phyloP scores from a whole-genome alignment of 371 early-diverging fungal genomes.

The Blastocladiella emersonii region DNA sequence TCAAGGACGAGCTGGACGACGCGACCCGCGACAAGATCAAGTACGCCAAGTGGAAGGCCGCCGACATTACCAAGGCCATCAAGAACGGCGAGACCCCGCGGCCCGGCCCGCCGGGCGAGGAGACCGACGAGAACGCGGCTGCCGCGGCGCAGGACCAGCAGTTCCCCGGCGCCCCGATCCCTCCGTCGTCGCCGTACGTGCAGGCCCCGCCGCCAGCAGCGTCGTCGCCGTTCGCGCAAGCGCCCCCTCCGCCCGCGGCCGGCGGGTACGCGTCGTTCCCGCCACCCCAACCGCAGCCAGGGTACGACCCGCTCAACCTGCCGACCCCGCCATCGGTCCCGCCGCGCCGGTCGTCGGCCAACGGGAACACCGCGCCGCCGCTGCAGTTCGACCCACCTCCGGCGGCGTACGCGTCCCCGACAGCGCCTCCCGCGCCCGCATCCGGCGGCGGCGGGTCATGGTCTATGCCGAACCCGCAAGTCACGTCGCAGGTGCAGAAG shows the following conservation, averaged over 20 bases:
- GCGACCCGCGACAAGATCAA: constrained; percentile 74
- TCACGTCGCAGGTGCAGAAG: constrained; percentile 66
- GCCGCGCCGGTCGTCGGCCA: neutral
- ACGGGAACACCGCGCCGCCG: neutral
- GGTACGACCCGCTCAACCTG: no score
- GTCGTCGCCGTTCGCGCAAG: neutral
- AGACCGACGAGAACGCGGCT: neutral
- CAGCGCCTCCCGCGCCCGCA: neutral
- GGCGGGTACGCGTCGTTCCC: neutral
- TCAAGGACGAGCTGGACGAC: constrained; percentile 16
- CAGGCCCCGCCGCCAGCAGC: neutral
- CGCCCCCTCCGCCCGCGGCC: neutral
- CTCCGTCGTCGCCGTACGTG: neutral
- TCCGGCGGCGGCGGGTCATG: neutral
- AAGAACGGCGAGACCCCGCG: constrained; percentile 68
- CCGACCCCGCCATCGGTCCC: neutral
- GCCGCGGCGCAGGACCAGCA: neutral
- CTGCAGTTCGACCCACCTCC: neutral
- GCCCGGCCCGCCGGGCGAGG: constrained; percentile 42
- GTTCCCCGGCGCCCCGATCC: neutral
- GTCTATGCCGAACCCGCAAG: constrained; percentile 34
- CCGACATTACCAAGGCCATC: constrained; percentile 80
- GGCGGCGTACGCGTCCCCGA: neutral
- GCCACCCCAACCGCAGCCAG: neutral
- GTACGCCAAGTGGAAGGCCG: constrained; percentile 90